Evolutionary conservation across 106 monocot species (phyloP), one percentile per base, ranked within the genome.

Genomic region (Acorus calamus): DNA sequence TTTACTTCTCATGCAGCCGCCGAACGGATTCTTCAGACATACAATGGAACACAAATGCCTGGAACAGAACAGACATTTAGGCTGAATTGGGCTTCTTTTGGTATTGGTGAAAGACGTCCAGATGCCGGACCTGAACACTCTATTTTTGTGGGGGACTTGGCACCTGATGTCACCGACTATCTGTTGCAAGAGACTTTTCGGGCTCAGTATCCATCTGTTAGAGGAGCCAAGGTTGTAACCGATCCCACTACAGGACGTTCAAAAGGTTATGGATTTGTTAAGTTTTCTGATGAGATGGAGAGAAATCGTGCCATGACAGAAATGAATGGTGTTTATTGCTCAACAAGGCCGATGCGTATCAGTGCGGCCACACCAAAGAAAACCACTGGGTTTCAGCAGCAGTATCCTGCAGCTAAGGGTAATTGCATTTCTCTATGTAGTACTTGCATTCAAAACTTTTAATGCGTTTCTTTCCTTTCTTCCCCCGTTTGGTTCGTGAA

Each of bases 251-350:
- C 96, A 11, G 96, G 96, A 42, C 77, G 91, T 11, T 91, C 91
- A 44, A 96, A 91, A 70, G 96, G 96, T 51, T 96, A 96, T 81
- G 96, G 96, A 11, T 96, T 96, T 83, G 96, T 96, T 61, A 96
- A 96, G 69, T 96, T 96, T 77, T 80, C 85, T 63, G 96, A 96
- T 71, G 96, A 96, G 75, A 70, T 7, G 41, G 96, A 96, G 74
- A 87, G 81, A 66, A 91, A 96, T 65, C 77, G 96, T 67, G 96
- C 96, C 59, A 96, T 96, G 96, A 68, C 80, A 54, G 96, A 96
- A 78, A 96, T 96, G 96, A 96, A 96, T 78, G 96, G 96, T 42
- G 69, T 85, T n/a, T 96, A 78, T 74, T 96, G 96, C 71, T 96
- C 90, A 60, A 91, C 80, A 14, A 91, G 96, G 67, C 84, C 86